Evolutionary conservation across 2,329 filamentous ascomycete species (phyloP).

Genomic region (Colletotrichum shisoi): DNA sequence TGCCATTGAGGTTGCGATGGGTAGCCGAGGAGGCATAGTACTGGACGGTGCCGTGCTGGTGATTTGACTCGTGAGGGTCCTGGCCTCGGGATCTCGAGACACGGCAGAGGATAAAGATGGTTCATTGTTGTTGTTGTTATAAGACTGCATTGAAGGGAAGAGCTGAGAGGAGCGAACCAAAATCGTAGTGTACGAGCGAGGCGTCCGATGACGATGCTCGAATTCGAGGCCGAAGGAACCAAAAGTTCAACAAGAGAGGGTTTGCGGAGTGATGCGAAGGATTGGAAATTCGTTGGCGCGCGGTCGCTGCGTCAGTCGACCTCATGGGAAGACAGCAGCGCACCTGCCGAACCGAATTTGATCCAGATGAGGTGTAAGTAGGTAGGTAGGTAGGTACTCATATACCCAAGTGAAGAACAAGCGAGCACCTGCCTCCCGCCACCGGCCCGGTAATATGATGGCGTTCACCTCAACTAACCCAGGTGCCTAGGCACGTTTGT

Average conservation of each 20-base stretch:
- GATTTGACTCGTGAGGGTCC: constrained; percentile 25
- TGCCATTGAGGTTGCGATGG: constrained; percentile 6
- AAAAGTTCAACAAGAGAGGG: constrained; percentile 2
- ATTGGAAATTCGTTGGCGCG: neutral
- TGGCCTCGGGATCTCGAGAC: constrained; percentile 42
- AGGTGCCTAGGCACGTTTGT: neutral
- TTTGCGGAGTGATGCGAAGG: neutral
- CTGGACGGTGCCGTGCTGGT: constrained; percentile 37
- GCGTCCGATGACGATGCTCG: neutral
- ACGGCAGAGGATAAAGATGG: constrained; percentile 40
- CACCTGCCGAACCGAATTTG: neutral
- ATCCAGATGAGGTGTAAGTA: neutral
- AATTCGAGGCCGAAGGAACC: neutral
- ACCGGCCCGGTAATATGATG: neutral
- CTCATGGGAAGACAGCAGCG: neutral
- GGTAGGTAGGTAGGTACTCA: no score
- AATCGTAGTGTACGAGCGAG: neutral
- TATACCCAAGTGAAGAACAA: neutral
- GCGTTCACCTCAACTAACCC: no score
- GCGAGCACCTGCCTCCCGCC: neutral
- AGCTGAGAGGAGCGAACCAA: constrained; percentile 29
- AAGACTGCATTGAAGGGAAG: constrained; percentile 46
- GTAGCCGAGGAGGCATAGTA: constrained; percentile 18
- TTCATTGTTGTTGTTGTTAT: constrained; percentile 43
- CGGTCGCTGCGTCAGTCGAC: neutral